Evolutionary conservation across 2,329 filamentous ascomycete species (phyloP).

Genomic region (Neurospora crassa): DNA sequence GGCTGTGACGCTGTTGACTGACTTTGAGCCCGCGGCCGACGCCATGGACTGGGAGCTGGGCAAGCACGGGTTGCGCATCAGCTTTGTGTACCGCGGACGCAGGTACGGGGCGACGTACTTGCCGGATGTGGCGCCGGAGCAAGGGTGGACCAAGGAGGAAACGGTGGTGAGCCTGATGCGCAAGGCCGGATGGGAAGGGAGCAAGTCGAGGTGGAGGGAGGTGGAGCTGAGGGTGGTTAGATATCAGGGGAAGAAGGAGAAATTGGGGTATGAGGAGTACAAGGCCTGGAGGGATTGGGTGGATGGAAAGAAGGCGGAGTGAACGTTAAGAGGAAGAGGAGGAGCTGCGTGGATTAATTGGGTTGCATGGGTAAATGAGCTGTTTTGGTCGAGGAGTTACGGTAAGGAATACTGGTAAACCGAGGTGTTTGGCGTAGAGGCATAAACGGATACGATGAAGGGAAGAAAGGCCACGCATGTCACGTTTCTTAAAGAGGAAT

Average conservation of each 20-base stretch:
- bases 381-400: neutral
- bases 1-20: conserved; percentile 71
- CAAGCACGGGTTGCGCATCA: conserved; percentile 77
- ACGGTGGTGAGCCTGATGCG: conserved; percentile 81
- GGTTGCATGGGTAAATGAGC: neutral
- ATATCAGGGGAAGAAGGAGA: conserved; percentile 78
- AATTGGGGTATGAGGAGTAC: conserved; percentile 62
- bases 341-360: neutral
- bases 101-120: conserved; percentile 83
- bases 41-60: conserved; percentile 81
- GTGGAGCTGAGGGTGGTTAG: conserved; percentile 70
- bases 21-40: conserved; percentile 69
- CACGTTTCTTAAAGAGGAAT: neutral
- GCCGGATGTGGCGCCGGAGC: conserved; percentile 82
- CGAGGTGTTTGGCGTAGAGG: neutral
- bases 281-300: conserved; percentile 73
- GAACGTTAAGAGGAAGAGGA: conserved; percentile 10
- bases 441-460: neutral
- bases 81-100: conserved; percentile 63
- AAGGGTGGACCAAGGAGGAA: conserved; percentile 93
- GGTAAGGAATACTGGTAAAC: neutral
- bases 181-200: conserved; percentile 88
- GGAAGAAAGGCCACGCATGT: neutral
- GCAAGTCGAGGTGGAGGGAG: conserved; percentile 68
- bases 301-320: conserved; percentile 22